These are phyloP conservation scores for Penicillium sp. DNA, from an alignment of 2,329 filamentous ascomycete genomes.

Conservation along the genomic window DNA sequence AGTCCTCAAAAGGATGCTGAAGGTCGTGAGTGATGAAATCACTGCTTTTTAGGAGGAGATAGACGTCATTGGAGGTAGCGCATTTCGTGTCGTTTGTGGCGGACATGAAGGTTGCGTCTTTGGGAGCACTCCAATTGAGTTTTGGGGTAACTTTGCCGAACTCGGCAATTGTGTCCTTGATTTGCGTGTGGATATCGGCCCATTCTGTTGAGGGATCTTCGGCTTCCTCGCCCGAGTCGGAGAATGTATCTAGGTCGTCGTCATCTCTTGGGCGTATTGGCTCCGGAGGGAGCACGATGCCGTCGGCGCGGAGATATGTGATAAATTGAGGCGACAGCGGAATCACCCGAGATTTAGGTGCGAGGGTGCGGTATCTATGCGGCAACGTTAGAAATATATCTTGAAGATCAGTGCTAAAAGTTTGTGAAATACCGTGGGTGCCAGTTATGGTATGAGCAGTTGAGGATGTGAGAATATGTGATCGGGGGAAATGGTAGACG, in stretches of 20 bases:
- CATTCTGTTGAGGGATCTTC: slow-evolving; percentile 56
- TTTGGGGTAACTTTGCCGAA: slow-evolving; percentile 88
- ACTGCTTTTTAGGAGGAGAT: slow-evolving; percentile 88
- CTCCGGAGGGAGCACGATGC: slow-evolving; percentile 72
- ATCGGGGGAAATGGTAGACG: slow-evolving; percentile 75
- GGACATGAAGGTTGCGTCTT: slow-evolving; percentile 91
- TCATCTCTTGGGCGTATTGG: slow-evolving; percentile 34
- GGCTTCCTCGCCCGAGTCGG: slow-evolving; percentile 58
- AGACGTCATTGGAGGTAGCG: slow-evolving; percentile 83
- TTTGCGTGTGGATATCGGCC: slow-evolving; percentile 71
- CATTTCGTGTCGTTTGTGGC: slow-evolving; percentile 90
- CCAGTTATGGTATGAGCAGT: slow-evolving; percentile 94
- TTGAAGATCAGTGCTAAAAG: background rate
- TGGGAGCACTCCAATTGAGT: slow-evolving; percentile 95
- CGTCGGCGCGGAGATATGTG: slow-evolving; percentile 84
- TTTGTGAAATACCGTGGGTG: slow-evolving; percentile 63
- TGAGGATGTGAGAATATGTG: slow-evolving; percentile 80
- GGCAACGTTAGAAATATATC: slow-evolving; percentile 7
- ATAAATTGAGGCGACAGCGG: slow-evolving; percentile 74
- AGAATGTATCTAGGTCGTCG: slow-evolving; percentile 52
- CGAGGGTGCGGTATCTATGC: slow-evolving; percentile 70
- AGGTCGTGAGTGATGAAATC: slow-evolving; percentile 94
- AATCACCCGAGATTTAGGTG: slow-evolving; percentile 83
- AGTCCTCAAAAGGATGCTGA: slow-evolving; percentile 87
- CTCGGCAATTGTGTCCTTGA: slow-evolving; percentile 74